Base-by-base conservation (phyloP, 2,329 filamentous ascomycete species). In the Pyrenophora seminiperda region DNA sequence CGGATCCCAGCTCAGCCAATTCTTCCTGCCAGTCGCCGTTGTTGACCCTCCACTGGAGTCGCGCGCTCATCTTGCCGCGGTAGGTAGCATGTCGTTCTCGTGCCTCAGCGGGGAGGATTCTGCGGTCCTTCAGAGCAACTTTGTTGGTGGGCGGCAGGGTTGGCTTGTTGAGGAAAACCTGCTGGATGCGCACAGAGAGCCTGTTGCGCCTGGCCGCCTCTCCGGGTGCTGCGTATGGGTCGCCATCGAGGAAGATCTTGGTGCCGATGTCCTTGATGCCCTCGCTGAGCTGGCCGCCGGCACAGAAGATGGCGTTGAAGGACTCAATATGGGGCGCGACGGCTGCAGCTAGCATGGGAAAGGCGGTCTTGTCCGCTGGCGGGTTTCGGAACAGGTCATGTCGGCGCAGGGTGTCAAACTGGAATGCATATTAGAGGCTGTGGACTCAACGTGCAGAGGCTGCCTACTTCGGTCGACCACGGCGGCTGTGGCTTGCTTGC, bases 81-180 rank as follows among this genome's bases (percentile, higher is more conserved):
- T 99, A 99, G 22, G 92, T 91, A 45, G 85, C 85, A 79, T 97
- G 93, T 37, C 94, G 85, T 77, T 99, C 93, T 80, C 94, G 85
- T 77, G 91, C 96, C 77, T 99, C 94, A 30, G 93, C 85, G 0
- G 94, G 94, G 53, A 91, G 83, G 61, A 99, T 90, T 67, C 94
- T 89, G 70, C 94, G 84, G 73, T 90, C 90, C 63, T 83, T 85
- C 47, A 80, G 79, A 44, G 88, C 88, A 68, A 88, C 86, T 74
- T 96, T 96, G 78, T 97, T 97, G 41, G 83, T 83, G 1, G 87
- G 77, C 3, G 92, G 91, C 11, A 97, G 79, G 59, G 85, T 81
- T 9, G 92, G 85, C 74, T 91, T 95, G 61, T 94, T 89, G 37
- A 97, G 81, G 56, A 87, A 87, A 24, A 97, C 82, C 57, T 92